Base-by-base conservation (phyloP, 1,284 basidiomycete genomes). In the Boletus sp. region DNA sequence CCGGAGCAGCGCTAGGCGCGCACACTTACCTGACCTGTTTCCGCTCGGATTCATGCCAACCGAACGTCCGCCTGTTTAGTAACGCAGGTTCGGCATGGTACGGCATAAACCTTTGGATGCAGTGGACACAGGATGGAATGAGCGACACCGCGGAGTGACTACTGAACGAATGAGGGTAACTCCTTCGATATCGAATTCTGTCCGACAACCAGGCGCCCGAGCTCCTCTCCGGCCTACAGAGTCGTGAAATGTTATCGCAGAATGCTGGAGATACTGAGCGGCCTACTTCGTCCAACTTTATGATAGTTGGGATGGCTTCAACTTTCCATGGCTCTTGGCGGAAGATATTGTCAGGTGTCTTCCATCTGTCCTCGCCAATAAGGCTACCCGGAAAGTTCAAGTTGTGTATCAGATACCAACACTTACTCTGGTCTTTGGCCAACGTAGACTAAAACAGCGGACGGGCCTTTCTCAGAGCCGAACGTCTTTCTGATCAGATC, bases 401-500 rank as follows among this genome's bases (percentile, higher is more conserved):
- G n/a, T n/a, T n/a, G 39, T 41, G 42, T 20, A 30, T 50, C 35
- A 17, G 42, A 20, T 40, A 20, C 16, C 32, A 37, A 43, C 36
- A 75, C 83, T 66, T 59, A 91, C 89, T 83, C 79, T 46, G 73
- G 49, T 55, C 68, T 74, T 56, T 82, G 75, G 7, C 90, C 91
- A 46, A 91, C 86, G 64, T 87, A 90, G 44, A 88, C 74, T 43
- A 93, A 74, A 39, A 82, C 66, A 9, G 75, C 87, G 23, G 76
- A 72, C 17, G 84, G 85, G 17, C 74, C 75, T 46, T 77, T 72
- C 17, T 68, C 61, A 12, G 69, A 58, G 14, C 68, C 69, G 55
- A 91, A 91, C 0, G 75, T 73, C 5, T 76, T 61, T 50, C 77
- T 70, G 23, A 93, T 74, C 23, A 78, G 54, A 1, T 67, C 59